phyloP scores from a whole-genome alignment of 768 basidiomycete genomes.

The Lyophyllum shimeji region DNA sequence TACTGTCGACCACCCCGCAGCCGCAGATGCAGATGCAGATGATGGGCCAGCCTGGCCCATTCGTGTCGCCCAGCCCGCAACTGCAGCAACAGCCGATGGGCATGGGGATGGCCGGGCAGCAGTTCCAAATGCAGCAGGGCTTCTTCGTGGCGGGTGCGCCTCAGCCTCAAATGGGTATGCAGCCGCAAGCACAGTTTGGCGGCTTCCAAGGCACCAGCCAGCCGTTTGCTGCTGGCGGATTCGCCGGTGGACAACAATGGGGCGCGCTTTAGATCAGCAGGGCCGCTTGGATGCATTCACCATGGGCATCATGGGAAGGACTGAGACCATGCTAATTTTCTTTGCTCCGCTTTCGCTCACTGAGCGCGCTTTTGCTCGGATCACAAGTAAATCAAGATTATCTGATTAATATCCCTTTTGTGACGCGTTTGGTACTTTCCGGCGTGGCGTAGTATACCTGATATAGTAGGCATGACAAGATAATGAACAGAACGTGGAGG shows the following conservation, averaged over 20 bases:
- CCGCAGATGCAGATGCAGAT: slow-evolving; percentile 33
- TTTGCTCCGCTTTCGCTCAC: background rate
- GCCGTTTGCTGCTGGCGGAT: slow-evolving; percentile 10
- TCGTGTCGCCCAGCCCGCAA: slow-evolving; percentile 26
- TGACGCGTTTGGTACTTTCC: background rate
- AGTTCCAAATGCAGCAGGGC: slow-evolving; percentile 16
- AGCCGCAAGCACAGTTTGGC: slow-evolving; percentile 13
- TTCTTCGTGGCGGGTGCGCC: slow-evolving; percentile 25
- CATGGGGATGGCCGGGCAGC: slow-evolving; percentile 9
- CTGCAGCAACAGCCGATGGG: slow-evolving; percentile 23
- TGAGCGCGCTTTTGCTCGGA: no score
- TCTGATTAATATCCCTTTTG: background rate
- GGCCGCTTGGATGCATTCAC: background rate
- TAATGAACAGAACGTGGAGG: background rate
- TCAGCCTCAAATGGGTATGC: slow-evolving; percentile 19
- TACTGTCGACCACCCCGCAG: slow-evolving; percentile 23
- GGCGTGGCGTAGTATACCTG: background rate
- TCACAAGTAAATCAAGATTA: background rate
- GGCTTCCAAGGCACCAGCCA: slow-evolving; percentile 18
- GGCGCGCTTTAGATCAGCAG: slow-evolving; percentile 30
- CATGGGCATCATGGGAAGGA: background rate
- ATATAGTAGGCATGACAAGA: background rate
- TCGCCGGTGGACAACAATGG: slow-evolving; percentile 32
- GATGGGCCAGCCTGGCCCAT: slow-evolving; percentile 12
- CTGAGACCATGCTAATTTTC: background rate